Evolutionary conservation across 257 asterid species (phyloP), one percentile per base, ranked within the genome.

Genomic region (Solanum medicagineum): DNA sequence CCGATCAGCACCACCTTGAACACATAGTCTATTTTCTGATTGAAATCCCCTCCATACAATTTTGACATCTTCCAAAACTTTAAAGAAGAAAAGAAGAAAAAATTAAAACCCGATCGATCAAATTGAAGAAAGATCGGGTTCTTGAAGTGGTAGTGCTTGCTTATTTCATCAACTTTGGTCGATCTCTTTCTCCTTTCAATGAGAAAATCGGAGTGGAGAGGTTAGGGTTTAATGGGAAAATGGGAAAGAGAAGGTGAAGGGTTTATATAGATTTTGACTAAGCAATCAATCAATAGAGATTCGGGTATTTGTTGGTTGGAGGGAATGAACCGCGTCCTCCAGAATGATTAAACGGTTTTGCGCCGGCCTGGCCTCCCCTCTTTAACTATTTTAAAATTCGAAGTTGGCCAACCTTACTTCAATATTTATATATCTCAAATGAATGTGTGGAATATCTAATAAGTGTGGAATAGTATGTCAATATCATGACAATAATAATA

Each of bases 1-100:
- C 98, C 98, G 83, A 93, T 94, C 77, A 94, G 56, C 62, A 94
- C 98, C 85, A 88, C 92, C 87, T 94, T 94, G 91, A 94, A 92
- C 6, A 94, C 95, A 86, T 93, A 94, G 81, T 94, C 98, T 32
- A 94, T 89, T 59, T 92, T 92, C 93, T 88, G 93, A 85, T 90
- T 89, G 85, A 88, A 89, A 63, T 86, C 94, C 14, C 97, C 97
- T 45, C 93, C 91, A 54, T 89, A 89, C 59, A 88, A 81, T 81
- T 85, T 89, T 88, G 95, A 87, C 97, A 93, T 93, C 83, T 63
- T 87, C 9, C 16, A 69, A 15, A 60, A 22, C 57, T 60, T 62
- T 14, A 36, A 36, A 36, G 40, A 71, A 68, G 36, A 36, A 36
- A 29, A 36, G 12, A 29, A 36, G 3, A 53, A 26, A 53, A 11